Evolutionary conservation across 2,329 filamentous ascomycete genomes (phyloP), one percentile per base, ranked within the genome.

Genomic region (Diaporthe vaccinii): DNA sequence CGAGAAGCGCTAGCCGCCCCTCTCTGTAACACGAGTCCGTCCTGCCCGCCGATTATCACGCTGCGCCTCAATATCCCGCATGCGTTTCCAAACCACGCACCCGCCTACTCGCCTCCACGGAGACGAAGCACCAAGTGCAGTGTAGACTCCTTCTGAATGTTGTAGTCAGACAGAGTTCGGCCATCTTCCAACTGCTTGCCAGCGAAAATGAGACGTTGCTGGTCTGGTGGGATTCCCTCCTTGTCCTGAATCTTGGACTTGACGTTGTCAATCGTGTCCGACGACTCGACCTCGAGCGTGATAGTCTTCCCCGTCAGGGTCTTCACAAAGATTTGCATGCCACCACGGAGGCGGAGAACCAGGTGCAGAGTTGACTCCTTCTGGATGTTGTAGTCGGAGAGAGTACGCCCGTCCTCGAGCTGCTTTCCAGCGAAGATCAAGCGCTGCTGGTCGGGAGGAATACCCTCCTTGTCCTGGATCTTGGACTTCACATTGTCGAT

Each of bases 361-460:
- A 96, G 83, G 83, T 96, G 94, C 1, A 96, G 89, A 0, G 94
- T 96, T 0, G 92, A 94, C 82, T 96, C 94, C 87, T 96, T 96
- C 85, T 98, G 96, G 62, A 98, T 98, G 88, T 98, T 98, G 91
- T 98, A 98, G 84, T 98, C 96, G 69, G 91, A 93, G 0, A 98
- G 89, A 0, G 96, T 98, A 31, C 96, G 94, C 67, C 96, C 96
- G 80, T 98, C 95, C 84, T 98, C 95, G 1, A 98, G 87, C 85
- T 98, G 95, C 91, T 98, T 98, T 76, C 95, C 95, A 65, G 95
- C 95, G 78, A 98, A 98, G 83, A 98, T 98, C 17, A 98, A 87
- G 81, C 96, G 95, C 86, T 98, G 96, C 85, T 98, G 96, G 85
- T 98, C 96, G 2, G 96, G 96, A 0, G 96, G 96, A 73, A 98